Base-by-base conservation (phyloP, 2,329 filamentous ascomycete genomes). In the Tricladium varicosporioides region DNA sequence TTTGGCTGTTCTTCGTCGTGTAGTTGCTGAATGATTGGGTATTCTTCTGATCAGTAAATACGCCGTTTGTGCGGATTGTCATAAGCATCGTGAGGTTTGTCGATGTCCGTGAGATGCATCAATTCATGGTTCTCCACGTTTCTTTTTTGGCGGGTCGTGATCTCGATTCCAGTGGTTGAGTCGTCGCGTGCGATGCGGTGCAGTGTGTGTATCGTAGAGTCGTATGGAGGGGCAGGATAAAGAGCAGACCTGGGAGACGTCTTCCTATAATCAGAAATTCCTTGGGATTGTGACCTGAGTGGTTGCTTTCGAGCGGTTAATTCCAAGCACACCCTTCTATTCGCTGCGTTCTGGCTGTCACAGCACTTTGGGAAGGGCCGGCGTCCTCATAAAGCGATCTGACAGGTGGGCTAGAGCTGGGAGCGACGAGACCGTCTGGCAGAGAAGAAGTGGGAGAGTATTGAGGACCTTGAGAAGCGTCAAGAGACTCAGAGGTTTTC, bases 21-120 rank as follows among this genome's bases (percentile, higher is more conserved):
- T 65, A 65, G 42, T 58, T 59, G 56, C 54, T 61, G 60, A 61
- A 62, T 18, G 60, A 54, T 59, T 62, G 60, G 27, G 63, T 59
- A 57, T 62, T 65, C 52, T 63, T 58, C 63, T 68, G 61, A 54
- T 66, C 61, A 59, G 65, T 59, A 61, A 68, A 66, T 60, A 65
- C 66, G 63, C 64, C 64, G 65, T 64, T 64, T 46, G 55, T 64
- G 53, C 63, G 63, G 49, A 66, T 58, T 60, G 78, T 80, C 78
- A 81, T 80, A 67, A 81, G 78, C 79, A 81, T 81, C 68, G 75
- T 80, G 75, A 74, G 67, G 61, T 70, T 62, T 62, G 48, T 32
- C 48, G 48, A 48, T 22, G 32, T 44, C 31, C 43, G 31, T 45
- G 51, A 48, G 54, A 48, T 51, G 51, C 48, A 48, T 63, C 57